These are phyloP conservation scores for Saccharomyces hybrid DNA, from an alignment of 1,139 yeast species.

Conservation along the genomic window DNA sequence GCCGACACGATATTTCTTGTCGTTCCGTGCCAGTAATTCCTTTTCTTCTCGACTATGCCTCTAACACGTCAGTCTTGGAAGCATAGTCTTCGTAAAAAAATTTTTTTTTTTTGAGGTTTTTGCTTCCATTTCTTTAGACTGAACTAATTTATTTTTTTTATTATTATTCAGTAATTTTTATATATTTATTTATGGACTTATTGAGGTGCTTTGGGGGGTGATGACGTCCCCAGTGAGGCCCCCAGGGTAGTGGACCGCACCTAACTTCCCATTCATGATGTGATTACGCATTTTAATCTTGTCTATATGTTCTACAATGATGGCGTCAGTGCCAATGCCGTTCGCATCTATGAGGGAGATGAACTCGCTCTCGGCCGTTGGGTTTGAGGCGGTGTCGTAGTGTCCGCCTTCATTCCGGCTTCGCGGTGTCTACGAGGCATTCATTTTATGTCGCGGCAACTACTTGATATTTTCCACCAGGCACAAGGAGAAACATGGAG, in stretches of 20 bases:
- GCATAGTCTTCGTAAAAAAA: conserved; percentile 53
- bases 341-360: conserved; percentile 93
- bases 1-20: conserved; percentile 25
- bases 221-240: conserved; percentile 72
- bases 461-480: too few species aligned
- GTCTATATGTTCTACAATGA: conserved; percentile 95
- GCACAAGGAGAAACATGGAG: too few species aligned
- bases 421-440: conserved; percentile 21
- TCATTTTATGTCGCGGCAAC: too few species aligned
- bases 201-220: conserved; percentile 24
- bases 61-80: conserved; percentile 48
- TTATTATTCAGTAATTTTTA: too few species aligned
- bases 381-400: conserved; percentile 66
- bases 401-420: conserved; percentile 62
- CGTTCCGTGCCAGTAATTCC: conserved; percentile 46
- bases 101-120: conserved; percentile 43
- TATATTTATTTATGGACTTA: too few species aligned
- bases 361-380: conserved; percentile 85
- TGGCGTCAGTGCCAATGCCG: conserved; percentile 98
- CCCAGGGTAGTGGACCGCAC: conserved; percentile 75
- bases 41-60: conserved; percentile 51
- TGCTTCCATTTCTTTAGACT: conserved; percentile 69
- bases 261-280: conserved; percentile 43
- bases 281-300: conserved; percentile 65
- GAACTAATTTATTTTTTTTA: conserved; percentile 63